A percentile compares a stretch with the other conserved stretches of the same genome.
Evolutionary conservation across 2,329 filamentous ascomycete genomes (phyloP).

Genomic region (Dactylellina drechsleri): DNA sequence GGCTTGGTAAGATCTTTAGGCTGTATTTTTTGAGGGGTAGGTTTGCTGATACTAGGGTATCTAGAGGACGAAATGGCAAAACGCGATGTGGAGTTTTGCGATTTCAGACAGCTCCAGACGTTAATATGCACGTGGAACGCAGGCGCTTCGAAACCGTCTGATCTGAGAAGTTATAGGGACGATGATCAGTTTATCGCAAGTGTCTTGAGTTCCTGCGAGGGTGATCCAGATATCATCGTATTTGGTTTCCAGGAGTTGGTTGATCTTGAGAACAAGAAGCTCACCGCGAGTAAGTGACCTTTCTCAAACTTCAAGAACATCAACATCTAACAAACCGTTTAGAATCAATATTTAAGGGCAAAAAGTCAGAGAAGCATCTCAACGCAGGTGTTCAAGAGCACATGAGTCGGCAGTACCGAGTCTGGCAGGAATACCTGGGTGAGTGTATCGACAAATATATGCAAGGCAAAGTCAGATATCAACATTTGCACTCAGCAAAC

Average conservation of each 20-base stretch:
- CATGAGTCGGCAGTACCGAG: constrained; percentile 97
- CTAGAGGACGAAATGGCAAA: constrained; percentile 84
- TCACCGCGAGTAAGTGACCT: constrained; percentile 79
- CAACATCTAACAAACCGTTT: constrained; percentile 56
- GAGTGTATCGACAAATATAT: constrained; percentile 84
- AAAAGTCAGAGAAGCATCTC: constrained; percentile 84
- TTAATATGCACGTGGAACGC: constrained; percentile 96
- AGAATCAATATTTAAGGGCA: constrained; percentile 82
- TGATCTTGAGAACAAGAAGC: constrained; percentile 95
- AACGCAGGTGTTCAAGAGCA: constrained; percentile 80
- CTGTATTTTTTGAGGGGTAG: not conserved
- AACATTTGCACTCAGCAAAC: constrained; percentile 85
- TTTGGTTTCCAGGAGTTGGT: constrained; percentile 99
- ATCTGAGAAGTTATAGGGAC: constrained; percentile 74
- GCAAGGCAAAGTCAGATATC: constrained; percentile 79
- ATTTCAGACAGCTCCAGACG: constrained; percentile 81
- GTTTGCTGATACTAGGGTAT: constrained; percentile 16
- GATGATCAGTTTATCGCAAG: constrained; percentile 84
- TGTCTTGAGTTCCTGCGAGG: constrained; percentile 76
- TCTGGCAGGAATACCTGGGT: constrained; percentile 91
- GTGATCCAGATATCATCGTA: constrained; percentile 84
- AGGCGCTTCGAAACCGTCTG: constrained; percentile 90
- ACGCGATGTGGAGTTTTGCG: constrained; percentile 82
- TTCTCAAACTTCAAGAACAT: not conserved
- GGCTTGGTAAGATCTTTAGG: constrained; percentile 70